Percentiles rank a stretch among this genome's conserved stretches.
Conservation (phyloP, 225 moss, liverwort and hornwort species). For the Marchantia polymorpha region DNA sequence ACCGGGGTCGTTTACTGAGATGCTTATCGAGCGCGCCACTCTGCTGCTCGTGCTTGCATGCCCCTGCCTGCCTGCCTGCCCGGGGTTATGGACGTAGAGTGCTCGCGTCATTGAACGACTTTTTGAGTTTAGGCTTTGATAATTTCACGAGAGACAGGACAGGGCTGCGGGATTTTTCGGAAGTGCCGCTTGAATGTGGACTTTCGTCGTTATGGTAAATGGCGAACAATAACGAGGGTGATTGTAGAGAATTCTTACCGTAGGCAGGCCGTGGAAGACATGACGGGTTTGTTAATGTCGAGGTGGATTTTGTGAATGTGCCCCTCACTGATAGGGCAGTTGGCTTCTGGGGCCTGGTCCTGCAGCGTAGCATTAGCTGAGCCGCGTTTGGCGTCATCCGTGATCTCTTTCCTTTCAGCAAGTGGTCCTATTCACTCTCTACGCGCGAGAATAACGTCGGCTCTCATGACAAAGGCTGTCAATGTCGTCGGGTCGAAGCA, state of each 20-base stretch:
- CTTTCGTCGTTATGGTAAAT: not conserved
- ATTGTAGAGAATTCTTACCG: not conserved
- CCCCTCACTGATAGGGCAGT: not conserved
- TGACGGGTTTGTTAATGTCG: not conserved
- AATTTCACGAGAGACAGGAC: no score
- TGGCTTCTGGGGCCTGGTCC: not conserved
- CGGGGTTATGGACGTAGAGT: no score
- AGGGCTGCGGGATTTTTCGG: not conserved
- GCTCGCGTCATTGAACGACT: no score
- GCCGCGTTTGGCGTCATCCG: not conserved
- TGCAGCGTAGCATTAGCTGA: not conserved
- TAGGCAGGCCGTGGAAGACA: not conserved
- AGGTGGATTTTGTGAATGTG: not conserved
- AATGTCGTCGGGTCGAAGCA: not conserved
- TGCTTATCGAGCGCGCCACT: no score
- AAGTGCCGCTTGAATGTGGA: not conserved
- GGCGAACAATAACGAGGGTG: not conserved
- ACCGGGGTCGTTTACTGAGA: no score
- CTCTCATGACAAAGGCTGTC: not conserved
- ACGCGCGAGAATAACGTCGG: conserved; percentile 2
- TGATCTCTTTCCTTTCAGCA: conserved; percentile 1
- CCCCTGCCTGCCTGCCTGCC: no score
- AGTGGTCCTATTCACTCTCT: not conserved
- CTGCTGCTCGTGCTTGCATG: no score
- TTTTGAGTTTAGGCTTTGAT: no score